Percentiles rank a stretch among this genome's conserved stretches.
phyloP scores from a whole-genome alignment of 2,329 filamentous ascomycete genomes.

The Phialophora chinensis region DNA sequence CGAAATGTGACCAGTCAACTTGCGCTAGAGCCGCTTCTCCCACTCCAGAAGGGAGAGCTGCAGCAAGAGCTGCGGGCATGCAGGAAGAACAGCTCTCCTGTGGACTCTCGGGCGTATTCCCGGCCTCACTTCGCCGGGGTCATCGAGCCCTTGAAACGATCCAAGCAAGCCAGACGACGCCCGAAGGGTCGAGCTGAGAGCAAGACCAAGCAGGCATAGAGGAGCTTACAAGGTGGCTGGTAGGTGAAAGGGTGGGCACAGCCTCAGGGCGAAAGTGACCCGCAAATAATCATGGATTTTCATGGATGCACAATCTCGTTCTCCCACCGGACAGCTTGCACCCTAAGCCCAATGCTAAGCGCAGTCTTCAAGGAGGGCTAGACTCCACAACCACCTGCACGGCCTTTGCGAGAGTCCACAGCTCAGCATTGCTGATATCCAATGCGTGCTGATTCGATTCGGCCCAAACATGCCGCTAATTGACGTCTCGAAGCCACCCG shows the following conservation, averaged over 20 bases:
- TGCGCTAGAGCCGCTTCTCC: neutral
- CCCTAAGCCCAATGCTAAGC: neutral
- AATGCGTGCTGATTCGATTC: neutral
- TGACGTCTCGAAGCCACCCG: neutral
- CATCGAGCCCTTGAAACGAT: neutral
- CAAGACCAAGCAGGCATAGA: neutral
- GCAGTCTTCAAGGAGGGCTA: neutral
- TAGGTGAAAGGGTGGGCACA: neutral
- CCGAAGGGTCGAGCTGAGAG: neutral
- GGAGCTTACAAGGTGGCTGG: neutral
- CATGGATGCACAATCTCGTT: neutral
- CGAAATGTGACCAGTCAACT: neutral
- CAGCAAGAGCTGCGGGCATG: neutral
- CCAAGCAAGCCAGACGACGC: neutral
- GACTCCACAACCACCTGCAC: neutral
- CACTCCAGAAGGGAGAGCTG: neutral
- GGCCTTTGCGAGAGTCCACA: neutral
- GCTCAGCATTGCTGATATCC: neutral
- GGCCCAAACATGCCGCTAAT: neutral
- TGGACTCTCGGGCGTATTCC: neutral
- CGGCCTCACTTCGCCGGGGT: neutral
- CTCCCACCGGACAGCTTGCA: neutral
- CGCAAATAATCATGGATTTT: constrained; percentile 1
- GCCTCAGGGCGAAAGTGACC: neutral
- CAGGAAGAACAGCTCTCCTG: neutral